phyloP scores from a whole-genome alignment of 768 basidiomycete species.

The Cubamyces sp. region DNA sequence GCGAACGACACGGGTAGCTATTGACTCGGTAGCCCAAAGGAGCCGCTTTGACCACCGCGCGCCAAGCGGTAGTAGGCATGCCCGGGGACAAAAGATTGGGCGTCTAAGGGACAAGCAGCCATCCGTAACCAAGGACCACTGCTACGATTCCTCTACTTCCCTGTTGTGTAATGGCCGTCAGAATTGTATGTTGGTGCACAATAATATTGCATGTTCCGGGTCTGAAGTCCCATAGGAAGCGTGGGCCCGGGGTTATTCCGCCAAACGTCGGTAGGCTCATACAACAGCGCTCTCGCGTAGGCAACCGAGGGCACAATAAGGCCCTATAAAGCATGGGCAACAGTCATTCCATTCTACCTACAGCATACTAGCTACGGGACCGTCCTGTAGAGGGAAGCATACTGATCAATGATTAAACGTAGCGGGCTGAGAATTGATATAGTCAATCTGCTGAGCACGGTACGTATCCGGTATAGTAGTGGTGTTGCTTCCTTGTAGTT shows the following conservation, averaged over 20 bases:
- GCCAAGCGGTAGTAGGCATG: background rate
- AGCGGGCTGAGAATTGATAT: conserved; percentile 16
- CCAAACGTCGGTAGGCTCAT: too few species aligned
- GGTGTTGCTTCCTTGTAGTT: conserved; percentile 13
- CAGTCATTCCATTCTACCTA: too few species aligned
- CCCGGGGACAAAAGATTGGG: conserved; percentile 6
- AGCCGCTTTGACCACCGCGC: conserved; percentile 1
- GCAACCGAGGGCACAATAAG: too few species aligned
- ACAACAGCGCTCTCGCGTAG: too few species aligned
- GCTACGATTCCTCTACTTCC: background rate
- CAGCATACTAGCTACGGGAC: too few species aligned
- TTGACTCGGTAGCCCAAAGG: background rate
- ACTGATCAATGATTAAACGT: conserved; percentile 6
- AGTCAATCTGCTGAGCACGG: conserved; percentile 10
- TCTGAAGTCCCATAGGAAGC: too few species aligned
- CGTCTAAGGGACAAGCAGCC: conserved; percentile 5
- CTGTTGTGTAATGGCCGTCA: too few species aligned
- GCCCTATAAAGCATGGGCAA: too few species aligned
- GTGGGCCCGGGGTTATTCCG: too few species aligned
- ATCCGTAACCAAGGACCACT: background rate
- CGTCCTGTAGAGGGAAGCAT: too few species aligned
- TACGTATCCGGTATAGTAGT: conserved; percentile 13
- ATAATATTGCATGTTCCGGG: too few species aligned
- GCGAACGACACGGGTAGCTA: background rate
- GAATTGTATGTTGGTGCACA: too few species aligned